These are phyloP conservation scores for Cladosporium sp. DNA, from an alignment of 2,329 filamentous ascomycete genomes.

Conservation along the genomic window DNA sequence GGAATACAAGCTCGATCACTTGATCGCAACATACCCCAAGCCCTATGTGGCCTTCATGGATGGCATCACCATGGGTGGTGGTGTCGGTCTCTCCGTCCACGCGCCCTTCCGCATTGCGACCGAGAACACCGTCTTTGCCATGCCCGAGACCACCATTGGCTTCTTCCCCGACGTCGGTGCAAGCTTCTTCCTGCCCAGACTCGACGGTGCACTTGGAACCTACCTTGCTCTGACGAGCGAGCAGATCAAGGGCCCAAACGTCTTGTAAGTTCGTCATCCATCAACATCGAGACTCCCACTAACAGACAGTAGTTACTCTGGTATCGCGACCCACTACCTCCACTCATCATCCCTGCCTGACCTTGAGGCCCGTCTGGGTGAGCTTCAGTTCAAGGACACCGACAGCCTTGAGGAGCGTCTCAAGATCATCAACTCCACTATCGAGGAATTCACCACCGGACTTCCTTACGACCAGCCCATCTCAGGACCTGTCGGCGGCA, in stretches of 20 bases:
- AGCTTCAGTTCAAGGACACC: slow-evolving; percentile 82
- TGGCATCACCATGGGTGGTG: slow-evolving; percentile 96
- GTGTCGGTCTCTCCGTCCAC: slow-evolving; percentile 89
- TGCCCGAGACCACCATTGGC: slow-evolving; percentile 97
- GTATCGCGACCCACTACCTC: slow-evolving; percentile 92
- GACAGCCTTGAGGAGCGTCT: slow-evolving; percentile 59
- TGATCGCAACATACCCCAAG: slow-evolving; percentile 89
- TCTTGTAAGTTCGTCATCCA: slow-evolving; percentile 46
- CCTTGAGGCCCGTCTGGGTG: slow-evolving; percentile 78
- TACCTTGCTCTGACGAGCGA: slow-evolving; percentile 92
- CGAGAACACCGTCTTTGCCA: slow-evolving; percentile 90
- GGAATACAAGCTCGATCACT: slow-evolving; percentile 94
- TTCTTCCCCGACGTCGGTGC: slow-evolving; percentile 98
- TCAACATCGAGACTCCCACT: background rate
- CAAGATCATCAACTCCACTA: slow-evolving; percentile 72
- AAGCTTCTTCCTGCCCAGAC: slow-evolving; percentile 88
- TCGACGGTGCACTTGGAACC: slow-evolving; percentile 81
- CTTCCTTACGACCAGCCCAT: slow-evolving; percentile 68
- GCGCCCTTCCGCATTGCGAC: slow-evolving; percentile 95
- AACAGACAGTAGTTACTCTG: slow-evolving; percentile 55
- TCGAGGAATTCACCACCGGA: slow-evolving; percentile 86
- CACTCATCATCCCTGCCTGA: slow-evolving; percentile 80
- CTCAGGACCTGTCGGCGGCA: slow-evolving; percentile 46
- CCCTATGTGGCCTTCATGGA: slow-evolving; percentile 96
- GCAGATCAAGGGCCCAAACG: slow-evolving; percentile 73